Conservation (phyloP, 2,329 filamentous ascomycete genomes). For the Chalara sp. region DNA sequence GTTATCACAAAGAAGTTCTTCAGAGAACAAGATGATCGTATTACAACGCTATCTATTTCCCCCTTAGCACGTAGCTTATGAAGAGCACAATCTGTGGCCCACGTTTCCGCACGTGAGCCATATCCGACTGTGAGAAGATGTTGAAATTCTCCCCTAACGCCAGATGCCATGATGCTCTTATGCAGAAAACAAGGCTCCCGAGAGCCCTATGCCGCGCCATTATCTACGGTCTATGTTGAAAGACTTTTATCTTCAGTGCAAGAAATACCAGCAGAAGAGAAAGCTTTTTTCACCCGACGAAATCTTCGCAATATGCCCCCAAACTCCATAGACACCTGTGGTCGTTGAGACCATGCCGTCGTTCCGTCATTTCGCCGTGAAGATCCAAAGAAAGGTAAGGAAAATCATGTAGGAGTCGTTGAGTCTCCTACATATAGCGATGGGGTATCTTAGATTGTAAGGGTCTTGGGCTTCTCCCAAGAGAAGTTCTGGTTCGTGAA, state of each 20-base stretch:
- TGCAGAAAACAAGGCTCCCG: slow-evolving; percentile 9
- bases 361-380: slow-evolving; percentile 27
- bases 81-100: slow-evolving; percentile 6
- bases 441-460: slow-evolving; percentile 67
- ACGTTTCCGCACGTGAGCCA: background rate
- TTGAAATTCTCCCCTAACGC: slow-evolving; percentile 31
- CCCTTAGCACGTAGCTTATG: slow-evolving; percentile 13
- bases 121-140: slow-evolving; percentile 25
- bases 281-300: slow-evolving; percentile 13
- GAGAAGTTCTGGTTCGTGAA: slow-evolving; percentile 97
- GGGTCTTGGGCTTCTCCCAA: slow-evolving; percentile 97
- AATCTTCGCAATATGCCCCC: slow-evolving; percentile 10
- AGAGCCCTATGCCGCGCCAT: slow-evolving; percentile 11
- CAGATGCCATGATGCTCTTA: slow-evolving; percentile 25
- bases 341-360: slow-evolving; percentile 30
- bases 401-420: slow-evolving; percentile 23
- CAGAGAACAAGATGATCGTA: no score
- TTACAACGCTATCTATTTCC: background rate
- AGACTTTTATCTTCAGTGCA: slow-evolving; percentile 26
- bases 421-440: slow-evolving; percentile 22
- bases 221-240: slow-evolving; percentile 32
- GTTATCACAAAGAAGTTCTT: no score
- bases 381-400: slow-evolving; percentile 20
- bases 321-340: slow-evolving; percentile 20
- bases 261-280: slow-evolving; percentile 12